Evolutionary conservation across 345 rosid genomes (phyloP).

Genomic region (Sisymbrium irio): DNA sequence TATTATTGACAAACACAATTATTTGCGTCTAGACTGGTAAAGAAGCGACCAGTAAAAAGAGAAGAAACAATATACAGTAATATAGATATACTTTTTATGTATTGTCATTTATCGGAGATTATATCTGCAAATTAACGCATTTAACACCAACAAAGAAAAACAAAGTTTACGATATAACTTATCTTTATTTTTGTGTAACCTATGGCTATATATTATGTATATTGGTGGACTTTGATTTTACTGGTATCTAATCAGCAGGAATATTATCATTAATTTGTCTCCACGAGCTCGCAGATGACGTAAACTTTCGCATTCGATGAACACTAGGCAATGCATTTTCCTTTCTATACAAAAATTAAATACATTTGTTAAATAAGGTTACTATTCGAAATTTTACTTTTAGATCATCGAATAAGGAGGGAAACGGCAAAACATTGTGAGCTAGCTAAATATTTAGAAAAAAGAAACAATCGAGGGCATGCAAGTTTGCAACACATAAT

Average conservation of each 20-base stretch:
- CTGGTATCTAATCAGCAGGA: conserved; percentile 37
- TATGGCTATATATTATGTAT: conserved; percentile 13
- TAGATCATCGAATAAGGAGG: neutral
- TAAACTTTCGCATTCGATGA: conserved; percentile 16
- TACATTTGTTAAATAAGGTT: neutral
- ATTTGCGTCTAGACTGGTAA: conserved; percentile 17
- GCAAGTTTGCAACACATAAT: conserved; percentile 17
- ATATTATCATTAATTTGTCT: conserved; percentile 23
- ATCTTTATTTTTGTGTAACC: neutral
- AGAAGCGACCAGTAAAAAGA: conserved; percentile 11
- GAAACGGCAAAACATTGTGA: neutral
- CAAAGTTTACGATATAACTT: neutral
- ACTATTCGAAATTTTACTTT: neutral
- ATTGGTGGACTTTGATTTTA: conserved; percentile 29
- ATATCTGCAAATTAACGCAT: neutral
- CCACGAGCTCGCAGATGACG: conserved; percentile 32
- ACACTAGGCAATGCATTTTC: conserved; percentile 14
- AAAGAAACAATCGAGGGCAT: neutral
- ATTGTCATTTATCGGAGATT: neutral
- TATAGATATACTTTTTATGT: neutral
- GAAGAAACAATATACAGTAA: neutral
- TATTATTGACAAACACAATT: conserved; percentile 15
- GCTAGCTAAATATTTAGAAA: neutral
- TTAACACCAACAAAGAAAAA: neutral
- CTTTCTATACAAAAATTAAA: neutral